A percentile compares a stretch with the other conserved stretches of the same genome.
phyloP scores from a whole-genome alignment of 768 basidiomycete species.

The Suillus occidentalis region DNA sequence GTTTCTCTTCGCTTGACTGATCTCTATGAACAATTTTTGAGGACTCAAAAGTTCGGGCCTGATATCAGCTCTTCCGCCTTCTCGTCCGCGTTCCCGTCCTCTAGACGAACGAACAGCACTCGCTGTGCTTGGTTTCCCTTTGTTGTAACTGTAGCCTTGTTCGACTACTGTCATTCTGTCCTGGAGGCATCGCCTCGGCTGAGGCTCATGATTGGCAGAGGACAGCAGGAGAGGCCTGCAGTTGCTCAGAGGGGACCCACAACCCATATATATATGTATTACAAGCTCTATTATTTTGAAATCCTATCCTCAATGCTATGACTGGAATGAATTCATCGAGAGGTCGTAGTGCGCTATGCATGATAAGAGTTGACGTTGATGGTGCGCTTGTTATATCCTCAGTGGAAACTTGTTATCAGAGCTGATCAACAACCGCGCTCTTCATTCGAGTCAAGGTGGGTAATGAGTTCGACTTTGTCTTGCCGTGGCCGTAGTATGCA shows the following conservation, averaged over 20 bases:
- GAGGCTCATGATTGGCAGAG: constrained; percentile 63
- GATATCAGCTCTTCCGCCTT: constrained; percentile 78
- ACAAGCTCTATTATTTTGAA: background rate
- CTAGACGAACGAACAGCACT: constrained; percentile 56
- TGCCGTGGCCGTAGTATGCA: too few species aligned
- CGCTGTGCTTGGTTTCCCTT: constrained; percentile 34
- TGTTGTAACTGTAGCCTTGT: constrained; percentile 34
- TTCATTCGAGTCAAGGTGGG: background rate
- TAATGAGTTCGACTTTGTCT: too few species aligned
- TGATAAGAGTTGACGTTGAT: background rate
- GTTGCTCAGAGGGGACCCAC: constrained; percentile 29
- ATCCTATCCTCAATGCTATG: background rate
- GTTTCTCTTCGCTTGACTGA: background rate
- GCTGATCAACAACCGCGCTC: background rate
- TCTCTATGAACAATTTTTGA: constrained; percentile 64
- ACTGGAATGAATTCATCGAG: background rate
- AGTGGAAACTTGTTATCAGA: background rate
- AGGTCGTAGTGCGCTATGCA: background rate
- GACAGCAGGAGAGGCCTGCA: constrained; percentile 37
- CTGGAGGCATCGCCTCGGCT: constrained; percentile 71
- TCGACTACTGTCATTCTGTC: constrained; percentile 44
- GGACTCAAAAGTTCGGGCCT: constrained; percentile 94
- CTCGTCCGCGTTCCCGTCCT: constrained; percentile 95
- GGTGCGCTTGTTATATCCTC: background rate
- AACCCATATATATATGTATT: background rate